These are phyloP conservation scores for Tubosaeta brunneosetosa DNA, from an alignment of 768 basidiomycete genomes.

Conservation along the genomic window DNA sequence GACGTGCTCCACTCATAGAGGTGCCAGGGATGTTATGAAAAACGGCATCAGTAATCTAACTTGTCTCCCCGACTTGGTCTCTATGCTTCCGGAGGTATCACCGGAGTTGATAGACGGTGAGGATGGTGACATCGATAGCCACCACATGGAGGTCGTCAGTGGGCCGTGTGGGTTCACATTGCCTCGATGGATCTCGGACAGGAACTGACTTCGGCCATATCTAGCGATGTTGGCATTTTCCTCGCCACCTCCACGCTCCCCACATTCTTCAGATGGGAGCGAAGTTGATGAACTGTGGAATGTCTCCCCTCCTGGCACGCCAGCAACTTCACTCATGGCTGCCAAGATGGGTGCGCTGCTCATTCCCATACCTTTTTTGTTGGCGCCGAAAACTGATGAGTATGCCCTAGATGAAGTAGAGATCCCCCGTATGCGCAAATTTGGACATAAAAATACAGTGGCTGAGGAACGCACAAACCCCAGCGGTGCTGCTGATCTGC, in stretches of 20 bases:
- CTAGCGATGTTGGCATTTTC: constrained; percentile 37
- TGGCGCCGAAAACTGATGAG: constrained; percentile 1
- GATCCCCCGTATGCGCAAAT: constrained; percentile 48
- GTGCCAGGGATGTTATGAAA: not conserved
- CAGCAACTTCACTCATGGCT: constrained; percentile 36
- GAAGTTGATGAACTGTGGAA: constrained; percentile 51
- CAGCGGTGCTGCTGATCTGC: constrained; percentile 6
- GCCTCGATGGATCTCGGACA: not conserved
- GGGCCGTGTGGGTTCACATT: constrained; percentile 54
- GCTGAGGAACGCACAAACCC: constrained; percentile 1
- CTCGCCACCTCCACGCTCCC: constrained; percentile 35
- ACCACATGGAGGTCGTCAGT: constrained; percentile 55
- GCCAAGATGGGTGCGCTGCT: constrained; percentile 46
- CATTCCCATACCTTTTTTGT: not conserved
- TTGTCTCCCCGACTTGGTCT: constrained; percentile 25
- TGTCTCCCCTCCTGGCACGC: constrained; percentile 44
- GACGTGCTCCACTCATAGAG: not conserved
- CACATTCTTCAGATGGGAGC: constrained; percentile 35
- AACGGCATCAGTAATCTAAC: constrained; percentile 8
- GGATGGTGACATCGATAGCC: constrained; percentile 41
- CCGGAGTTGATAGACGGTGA: constrained; percentile 33
- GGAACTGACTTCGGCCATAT: constrained; percentile 5
- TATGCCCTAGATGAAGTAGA: constrained; percentile 42
- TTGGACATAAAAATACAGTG: constrained; percentile 33
- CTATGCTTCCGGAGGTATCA: constrained; percentile 21